Conservation (phyloP, 106 monocot genomes). For the Triglochin maritima region DNA sequence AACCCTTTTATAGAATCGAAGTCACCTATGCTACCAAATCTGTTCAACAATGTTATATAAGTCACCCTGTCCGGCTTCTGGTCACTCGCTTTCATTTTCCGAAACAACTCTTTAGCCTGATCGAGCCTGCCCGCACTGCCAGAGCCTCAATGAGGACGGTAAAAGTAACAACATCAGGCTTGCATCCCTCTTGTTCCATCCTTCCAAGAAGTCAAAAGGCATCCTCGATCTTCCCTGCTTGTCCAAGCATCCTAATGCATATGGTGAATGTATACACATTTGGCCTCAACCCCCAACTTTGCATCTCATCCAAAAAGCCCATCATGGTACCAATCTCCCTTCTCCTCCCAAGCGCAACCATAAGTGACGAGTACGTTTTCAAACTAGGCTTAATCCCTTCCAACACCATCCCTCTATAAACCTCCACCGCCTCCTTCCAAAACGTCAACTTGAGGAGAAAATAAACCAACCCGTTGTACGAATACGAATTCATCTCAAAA, state of each 20-base stretch:
- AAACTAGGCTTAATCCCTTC: constrained; percentile 66
- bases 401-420: constrained; percentile 57
- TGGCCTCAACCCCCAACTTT: constrained; percentile 52
- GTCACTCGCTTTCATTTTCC: constrained; percentile 52
- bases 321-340: constrained; percentile 44
- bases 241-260: constrained; percentile 75
- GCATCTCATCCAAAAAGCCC: constrained; percentile 66
- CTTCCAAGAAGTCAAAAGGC: constrained; percentile 47
- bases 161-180: constrained; percentile 81
- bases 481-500: constrained; percentile 61
- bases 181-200: constrained; percentile 70
- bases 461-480: constrained; percentile 80
- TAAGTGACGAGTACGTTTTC: constrained; percentile 82
- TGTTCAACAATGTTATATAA: constrained; percentile 72
- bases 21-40: constrained; percentile 74
- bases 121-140: constrained; percentile 42
- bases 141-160: constrained; percentile 75
- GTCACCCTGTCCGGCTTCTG: constrained; percentile 80
- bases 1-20: constrained; percentile 40
- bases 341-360: constrained; percentile 77
- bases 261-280: constrained; percentile 96
- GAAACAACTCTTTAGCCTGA: constrained; percentile 61
- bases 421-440: constrained; percentile 46
- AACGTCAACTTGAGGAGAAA: constrained; percentile 63
- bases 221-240: constrained; percentile 48